These are phyloP conservation scores for Hemileia vastatrix DNA, from an alignment of 1,284 basidiomycete species.

Conservation along the genomic window DNA sequence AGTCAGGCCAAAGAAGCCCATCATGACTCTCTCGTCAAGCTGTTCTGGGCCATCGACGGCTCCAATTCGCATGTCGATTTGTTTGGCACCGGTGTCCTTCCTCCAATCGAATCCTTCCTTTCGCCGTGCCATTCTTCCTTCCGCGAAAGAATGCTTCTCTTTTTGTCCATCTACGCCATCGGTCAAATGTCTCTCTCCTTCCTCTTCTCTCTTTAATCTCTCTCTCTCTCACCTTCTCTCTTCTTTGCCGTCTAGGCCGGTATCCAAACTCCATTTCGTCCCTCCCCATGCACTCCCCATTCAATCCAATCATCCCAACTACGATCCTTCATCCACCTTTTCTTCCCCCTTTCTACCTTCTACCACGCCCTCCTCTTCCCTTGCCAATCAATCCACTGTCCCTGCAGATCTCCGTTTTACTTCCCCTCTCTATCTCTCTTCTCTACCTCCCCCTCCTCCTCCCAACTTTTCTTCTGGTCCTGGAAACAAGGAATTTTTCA, in stretches of 20 bases:
- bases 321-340: neutral
- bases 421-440: neutral
- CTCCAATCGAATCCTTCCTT: neutral
- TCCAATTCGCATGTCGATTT: constrained; percentile 9
- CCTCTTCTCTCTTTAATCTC: neutral
- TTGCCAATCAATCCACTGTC: too few species aligned
- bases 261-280: neutral
- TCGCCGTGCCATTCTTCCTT: constrained; percentile 10
- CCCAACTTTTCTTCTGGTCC: neutral
- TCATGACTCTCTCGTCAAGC: constrained; percentile 5
- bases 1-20: constrained; percentile 7
- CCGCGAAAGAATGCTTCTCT: too few species aligned
- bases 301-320: neutral
- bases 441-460: neutral
- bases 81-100: constrained; percentile 9
- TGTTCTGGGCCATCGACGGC: constrained; percentile 17
- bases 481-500: constrained; percentile 11
- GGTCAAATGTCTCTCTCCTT: neutral
- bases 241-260: neutral
- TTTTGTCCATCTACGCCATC: constrained; percentile 1
- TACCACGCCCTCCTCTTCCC: neutral
- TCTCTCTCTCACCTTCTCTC: neutral
- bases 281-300: neutral
- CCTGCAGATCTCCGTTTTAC: neutral
- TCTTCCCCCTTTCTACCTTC: neutral